A percentile compares a stretch with the other conserved stretches of the same genome.
These are phyloP conservation scores for Cyclostephanos tholiformis DNA, from an alignment of 108 stramenopile species.

Conservation along the genomic window DNA sequence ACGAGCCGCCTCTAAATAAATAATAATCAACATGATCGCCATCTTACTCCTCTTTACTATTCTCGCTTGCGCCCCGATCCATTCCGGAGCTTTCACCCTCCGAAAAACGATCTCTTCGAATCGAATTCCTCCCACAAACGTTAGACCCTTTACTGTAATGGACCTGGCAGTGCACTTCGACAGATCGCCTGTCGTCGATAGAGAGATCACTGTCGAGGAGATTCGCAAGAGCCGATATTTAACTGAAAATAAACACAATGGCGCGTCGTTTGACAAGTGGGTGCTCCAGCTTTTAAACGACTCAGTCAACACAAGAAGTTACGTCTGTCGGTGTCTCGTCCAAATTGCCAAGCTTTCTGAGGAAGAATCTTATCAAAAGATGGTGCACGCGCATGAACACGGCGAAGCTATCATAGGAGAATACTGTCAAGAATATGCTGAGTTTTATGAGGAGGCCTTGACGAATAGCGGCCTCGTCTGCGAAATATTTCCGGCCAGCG, in stretches of 20 bases:
- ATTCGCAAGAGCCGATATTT: neutral
- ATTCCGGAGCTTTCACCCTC: neutral
- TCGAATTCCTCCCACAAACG: neutral
- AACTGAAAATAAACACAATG: neutral
- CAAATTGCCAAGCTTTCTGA: conserved; percentile 9
- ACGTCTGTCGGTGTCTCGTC: conserved; percentile 5
- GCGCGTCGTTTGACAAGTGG: conserved; percentile 11
- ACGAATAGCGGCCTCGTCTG: conserved; percentile 13
- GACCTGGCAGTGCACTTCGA: neutral
- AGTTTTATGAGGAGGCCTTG: conserved; percentile 16
- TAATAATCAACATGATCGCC: too few relatives aligned
- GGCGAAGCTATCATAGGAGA: conserved; percentile 16
- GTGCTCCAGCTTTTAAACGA: conserved; percentile 11
- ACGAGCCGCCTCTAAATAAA: too few relatives aligned
- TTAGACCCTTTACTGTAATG: neutral
- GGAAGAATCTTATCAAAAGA: conserved; percentile 5
- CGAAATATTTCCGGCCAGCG: conserved; percentile 13
- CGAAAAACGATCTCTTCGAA: neutral
- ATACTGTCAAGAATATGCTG: conserved; percentile 12
- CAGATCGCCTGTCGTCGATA: neutral
- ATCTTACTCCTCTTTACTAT: neutral
- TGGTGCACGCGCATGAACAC: conserved; percentile 5
- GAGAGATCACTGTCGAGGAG: neutral
- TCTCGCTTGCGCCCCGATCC: neutral
- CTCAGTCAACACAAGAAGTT: conserved; percentile 7